Conservation (phyloP, 2,329 filamentous ascomycete species). For the Cladophialophora chaetospira region DNA sequence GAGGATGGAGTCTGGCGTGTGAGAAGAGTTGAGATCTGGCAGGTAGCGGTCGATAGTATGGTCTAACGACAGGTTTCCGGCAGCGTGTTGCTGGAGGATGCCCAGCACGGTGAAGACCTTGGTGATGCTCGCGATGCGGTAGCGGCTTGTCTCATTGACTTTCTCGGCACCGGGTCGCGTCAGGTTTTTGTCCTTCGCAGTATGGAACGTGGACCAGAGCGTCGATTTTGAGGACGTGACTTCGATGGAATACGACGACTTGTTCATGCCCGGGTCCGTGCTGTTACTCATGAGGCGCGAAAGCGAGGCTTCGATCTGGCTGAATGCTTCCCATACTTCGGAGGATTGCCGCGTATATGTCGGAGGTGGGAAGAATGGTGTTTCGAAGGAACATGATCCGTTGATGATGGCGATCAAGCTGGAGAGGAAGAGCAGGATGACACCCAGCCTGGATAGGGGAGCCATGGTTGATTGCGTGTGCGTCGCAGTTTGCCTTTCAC, state of each 20-base stretch:
- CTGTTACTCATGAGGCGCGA: neutral
- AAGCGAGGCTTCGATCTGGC: conserved; percentile 8
- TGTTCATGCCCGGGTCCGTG: conserved; percentile 19
- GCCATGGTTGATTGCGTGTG: neutral
- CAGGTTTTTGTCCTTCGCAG: conserved; percentile 22
- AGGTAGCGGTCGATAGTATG: conserved; percentile 34
- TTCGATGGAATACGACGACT: conserved; percentile 32
- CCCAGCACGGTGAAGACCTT: conserved; percentile 36
- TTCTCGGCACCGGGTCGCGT: conserved; percentile 26
- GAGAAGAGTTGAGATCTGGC: conserved; percentile 11
- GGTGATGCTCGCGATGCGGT: conserved; percentile 36
- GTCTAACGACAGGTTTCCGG: conserved; percentile 35
- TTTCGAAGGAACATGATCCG: conserved; percentile 18
- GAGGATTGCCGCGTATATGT: conserved; percentile 4
- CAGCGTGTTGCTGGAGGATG: conserved; percentile 35
- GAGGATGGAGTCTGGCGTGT: conserved; percentile 17
- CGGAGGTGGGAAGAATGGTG: conserved; percentile 27
- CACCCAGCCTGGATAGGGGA: neutral
- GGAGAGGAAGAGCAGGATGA: neutral
- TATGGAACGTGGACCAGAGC: conserved; percentile 29
- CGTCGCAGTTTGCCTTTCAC: neutral
- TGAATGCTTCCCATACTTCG: conserved; percentile 13
- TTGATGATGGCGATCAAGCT: neutral
- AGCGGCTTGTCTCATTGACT: conserved; percentile 30
- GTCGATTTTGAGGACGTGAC: conserved; percentile 27